Percentiles rank a stretch among this genome's conserved stretches.
These are phyloP conservation scores for Trichoderma harzianum DNA, from an alignment of 2,329 filamentous ascomycete species.

Conservation along the genomic window DNA sequence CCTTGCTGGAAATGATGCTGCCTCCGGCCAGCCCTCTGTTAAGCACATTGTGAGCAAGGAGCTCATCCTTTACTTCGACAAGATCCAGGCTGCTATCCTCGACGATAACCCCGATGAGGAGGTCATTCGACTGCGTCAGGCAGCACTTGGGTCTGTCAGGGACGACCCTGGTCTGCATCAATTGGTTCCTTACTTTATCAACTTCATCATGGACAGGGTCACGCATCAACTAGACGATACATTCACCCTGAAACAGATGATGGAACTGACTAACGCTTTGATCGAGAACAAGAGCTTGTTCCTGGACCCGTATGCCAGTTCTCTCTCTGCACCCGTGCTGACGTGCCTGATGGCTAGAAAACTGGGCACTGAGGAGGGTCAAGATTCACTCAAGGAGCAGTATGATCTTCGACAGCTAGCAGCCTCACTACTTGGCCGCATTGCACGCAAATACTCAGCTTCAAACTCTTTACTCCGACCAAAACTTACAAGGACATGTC, in stretches of 20 bases:
- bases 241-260: constrained; percentile 86
- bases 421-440: constrained; percentile 73
- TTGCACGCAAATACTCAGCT: constrained; percentile 76
- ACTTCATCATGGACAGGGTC: constrained; percentile 93
- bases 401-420: constrained; percentile 83
- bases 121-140: constrained; percentile 67
- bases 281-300: constrained; percentile 81
- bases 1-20: constrained; percentile 79
- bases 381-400: constrained; percentile 56
- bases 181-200: constrained; percentile 92
- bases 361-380: constrained; percentile 58
- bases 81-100: constrained; percentile 82
- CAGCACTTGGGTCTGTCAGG: constrained; percentile 78
- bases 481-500: constrained; percentile 85
- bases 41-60: constrained; percentile 97
- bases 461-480: constrained; percentile 80
- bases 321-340: constrained; percentile 79
- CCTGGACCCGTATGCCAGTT: constrained; percentile 57
- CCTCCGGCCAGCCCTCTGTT: constrained; percentile 82
- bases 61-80: constrained; percentile 94
- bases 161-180: constrained; percentile 93
- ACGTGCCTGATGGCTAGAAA: constrained; percentile 82
- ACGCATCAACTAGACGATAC: constrained; percentile 89
- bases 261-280: constrained; percentile 81
- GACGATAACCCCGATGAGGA: constrained; percentile 84